These are phyloP conservation scores for Rhizophora apiculata DNA, from an alignment of 345 rosid genomes.

Conservation along the genomic window DNA sequence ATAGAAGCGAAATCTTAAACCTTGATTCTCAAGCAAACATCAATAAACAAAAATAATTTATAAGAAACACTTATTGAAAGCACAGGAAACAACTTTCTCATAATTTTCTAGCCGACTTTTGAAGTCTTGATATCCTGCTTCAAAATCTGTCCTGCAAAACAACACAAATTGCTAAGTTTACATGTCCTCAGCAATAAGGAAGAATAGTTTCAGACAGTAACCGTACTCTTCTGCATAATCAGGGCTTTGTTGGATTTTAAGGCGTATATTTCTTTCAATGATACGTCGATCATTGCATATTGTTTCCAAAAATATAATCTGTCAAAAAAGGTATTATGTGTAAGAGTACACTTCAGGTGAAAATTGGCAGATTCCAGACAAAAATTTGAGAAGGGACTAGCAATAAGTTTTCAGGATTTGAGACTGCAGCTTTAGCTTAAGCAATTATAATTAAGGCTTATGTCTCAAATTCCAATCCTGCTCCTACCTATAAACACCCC, in stretches of 20 bases:
- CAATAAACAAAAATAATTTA: slow-evolving; percentile 6
- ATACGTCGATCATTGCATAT: slow-evolving; percentile 89
- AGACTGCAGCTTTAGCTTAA: no score
- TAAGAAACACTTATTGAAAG: slow-evolving; percentile 16
- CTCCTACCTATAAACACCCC: no score
- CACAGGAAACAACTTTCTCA: slow-evolving; percentile 55
- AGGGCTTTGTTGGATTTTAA: slow-evolving; percentile 98
- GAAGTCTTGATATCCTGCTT: slow-evolving; percentile 84
- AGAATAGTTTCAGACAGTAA: slow-evolving; percentile 22
- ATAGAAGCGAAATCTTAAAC: slow-evolving; percentile 21
- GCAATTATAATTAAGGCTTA: no score
- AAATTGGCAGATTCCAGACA: not conserved
- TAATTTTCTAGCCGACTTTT: slow-evolving; percentile 81
- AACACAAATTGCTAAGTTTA: slow-evolving; percentile 27
- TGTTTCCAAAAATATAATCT: slow-evolving; percentile 98
- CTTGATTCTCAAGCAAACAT: slow-evolving; percentile 12
- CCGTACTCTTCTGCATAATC: slow-evolving; percentile 97
- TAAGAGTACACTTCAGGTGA: slow-evolving; percentile 6
- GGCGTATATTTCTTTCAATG: slow-evolving; percentile 96
- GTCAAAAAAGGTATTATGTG: slow-evolving; percentile 11
- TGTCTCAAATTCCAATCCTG: no score
- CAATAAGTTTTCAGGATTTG: no score
- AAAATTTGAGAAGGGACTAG: no score
- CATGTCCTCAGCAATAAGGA: slow-evolving; percentile 14
- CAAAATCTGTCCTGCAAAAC: slow-evolving; percentile 80